phyloP scores from a whole-genome alignment of 2,329 filamentous ascomycete species.

The Ophiostoma novo-ulmi region DNA sequence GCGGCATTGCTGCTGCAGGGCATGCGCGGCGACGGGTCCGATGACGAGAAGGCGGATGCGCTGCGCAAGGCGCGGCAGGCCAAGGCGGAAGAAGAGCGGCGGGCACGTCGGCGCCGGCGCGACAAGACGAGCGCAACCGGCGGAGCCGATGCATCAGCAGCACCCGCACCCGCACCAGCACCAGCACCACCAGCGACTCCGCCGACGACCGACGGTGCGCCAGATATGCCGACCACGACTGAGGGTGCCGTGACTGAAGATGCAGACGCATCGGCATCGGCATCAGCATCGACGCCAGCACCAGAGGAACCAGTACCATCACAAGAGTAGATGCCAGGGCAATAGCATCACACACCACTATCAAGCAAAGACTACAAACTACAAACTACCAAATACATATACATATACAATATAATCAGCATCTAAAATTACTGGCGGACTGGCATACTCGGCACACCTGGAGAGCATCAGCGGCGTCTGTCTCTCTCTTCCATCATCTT shows the following conservation, averaged over 20 bases:
- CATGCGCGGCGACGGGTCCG: slow-evolving; percentile 61
- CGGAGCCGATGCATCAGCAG: neutral
- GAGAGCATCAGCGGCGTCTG: neutral
- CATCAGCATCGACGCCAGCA: neutral
- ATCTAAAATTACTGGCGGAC: neutral
- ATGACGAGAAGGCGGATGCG: slow-evolving; percentile 52
- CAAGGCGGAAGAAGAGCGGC: slow-evolving; percentile 73
- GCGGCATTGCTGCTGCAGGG: slow-evolving; percentile 80
- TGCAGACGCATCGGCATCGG: neutral
- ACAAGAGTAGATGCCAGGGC: neutral
- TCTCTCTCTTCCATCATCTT: neutral
- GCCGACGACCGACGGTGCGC: neutral
- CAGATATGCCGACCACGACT: neutral
- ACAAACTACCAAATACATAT: neutral
- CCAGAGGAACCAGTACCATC: neutral
- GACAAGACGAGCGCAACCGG: slow-evolving; percentile 48
- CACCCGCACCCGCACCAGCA: neutral
- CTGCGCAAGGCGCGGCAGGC: slow-evolving; percentile 60
- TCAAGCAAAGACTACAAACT: neutral
- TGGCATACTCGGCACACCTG: neutral
- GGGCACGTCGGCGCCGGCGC: slow-evolving; percentile 60
- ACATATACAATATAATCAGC: neutral
- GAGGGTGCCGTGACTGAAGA: neutral
- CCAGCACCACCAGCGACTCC: neutral
- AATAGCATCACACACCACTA: neutral